These are phyloP conservation scores for Hemileia vastatrix DNA, from an alignment of 1,284 basidiomycete species.

Conservation along the genomic window DNA sequence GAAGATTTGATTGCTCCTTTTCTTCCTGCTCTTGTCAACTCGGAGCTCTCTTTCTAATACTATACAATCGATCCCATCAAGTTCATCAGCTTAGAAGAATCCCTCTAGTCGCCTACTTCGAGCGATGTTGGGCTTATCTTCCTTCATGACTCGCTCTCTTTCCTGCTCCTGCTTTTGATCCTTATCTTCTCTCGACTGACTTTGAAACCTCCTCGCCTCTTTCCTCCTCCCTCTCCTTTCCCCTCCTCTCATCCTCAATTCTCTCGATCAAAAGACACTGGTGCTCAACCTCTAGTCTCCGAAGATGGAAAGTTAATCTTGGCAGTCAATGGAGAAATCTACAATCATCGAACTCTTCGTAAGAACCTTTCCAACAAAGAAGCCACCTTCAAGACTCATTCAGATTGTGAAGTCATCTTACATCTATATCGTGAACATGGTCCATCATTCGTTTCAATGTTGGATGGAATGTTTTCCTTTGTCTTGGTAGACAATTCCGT, in stretches of 20 bases:
- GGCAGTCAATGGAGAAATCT: slow-evolving; percentile 97
- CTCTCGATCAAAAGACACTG: no score
- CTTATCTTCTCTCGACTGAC: no score
- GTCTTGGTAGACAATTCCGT: slow-evolving; percentile 88
- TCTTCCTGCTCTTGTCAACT: no score
- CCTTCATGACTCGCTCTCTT: no score
- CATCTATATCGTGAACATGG: slow-evolving; percentile 80
- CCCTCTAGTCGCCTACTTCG: no score
- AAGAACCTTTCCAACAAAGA: slow-evolving; percentile 66
- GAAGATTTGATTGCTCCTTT: no score
- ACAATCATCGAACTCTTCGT: slow-evolving; percentile 85
- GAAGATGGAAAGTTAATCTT: slow-evolving; percentile 76
- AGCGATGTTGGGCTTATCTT: no score
- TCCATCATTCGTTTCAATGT: slow-evolving; percentile 62
- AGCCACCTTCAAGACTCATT: slow-evolving; percentile 80
- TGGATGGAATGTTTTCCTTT: slow-evolving; percentile 99
- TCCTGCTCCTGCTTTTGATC: no score
- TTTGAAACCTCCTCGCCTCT: neutral
- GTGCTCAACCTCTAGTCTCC: slow-evolving; percentile 87
- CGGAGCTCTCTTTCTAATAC: no score
- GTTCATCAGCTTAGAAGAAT: no score
- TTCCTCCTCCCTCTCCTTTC: neutral
- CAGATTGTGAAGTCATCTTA: slow-evolving; percentile 96
- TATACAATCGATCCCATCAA: no score
- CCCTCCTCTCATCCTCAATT: neutral